Evolutionary conservation across 108 stramenopile species (phyloP), one percentile per base, ranked within the genome.

Genomic region (Cyclostephanos invisitatus): DNA sequence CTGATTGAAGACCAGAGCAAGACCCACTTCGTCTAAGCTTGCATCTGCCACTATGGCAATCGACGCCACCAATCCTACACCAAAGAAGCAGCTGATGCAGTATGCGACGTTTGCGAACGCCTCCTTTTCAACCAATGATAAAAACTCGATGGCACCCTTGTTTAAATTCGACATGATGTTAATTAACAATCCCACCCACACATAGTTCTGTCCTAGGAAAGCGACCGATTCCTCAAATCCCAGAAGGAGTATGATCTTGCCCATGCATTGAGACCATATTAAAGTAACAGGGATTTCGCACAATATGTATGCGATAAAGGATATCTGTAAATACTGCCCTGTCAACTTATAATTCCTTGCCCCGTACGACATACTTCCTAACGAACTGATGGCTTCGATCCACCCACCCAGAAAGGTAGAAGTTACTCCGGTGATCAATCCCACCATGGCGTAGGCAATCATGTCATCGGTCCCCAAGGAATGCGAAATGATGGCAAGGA

Each of bases 391-490:
- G 14, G 58, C 59, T 64, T 77, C 64, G 5, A 74, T 37, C 68
- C 62, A 73, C 32, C 68, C 73, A 40, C 61, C 66, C 51, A 74
- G 58, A 51, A 74, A 75, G 27, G 46, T 64, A 36, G 47, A 49
- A 64, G 55, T 62, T 3, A 74, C 60, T 28, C 73, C 70, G 3
- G 72, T 71, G 36, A 65, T 60, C 1, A 69, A 37, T 35, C 66
- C 77, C 1, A 77, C 77, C 59, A 77, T 65, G 29, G 77, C 70
- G 28, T 48, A 77, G 11, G 77, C 77, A 66, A 77, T 49, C 77
- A 77, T 77, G 3, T 69, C 24, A 44, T 77, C 71, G 5, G 77
- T 77, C 7, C 77, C 77, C 44, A 77, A 53, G 38, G 62, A 46
- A 38, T 66, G 64, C 18, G 70, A 72, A 35, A 77, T 51, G 37